Evolutionary conservation across 2,329 filamentous ascomycete species (phyloP), one percentile per base, ranked within the genome.

Genomic region (Talaromyces rugulosus): DNA sequence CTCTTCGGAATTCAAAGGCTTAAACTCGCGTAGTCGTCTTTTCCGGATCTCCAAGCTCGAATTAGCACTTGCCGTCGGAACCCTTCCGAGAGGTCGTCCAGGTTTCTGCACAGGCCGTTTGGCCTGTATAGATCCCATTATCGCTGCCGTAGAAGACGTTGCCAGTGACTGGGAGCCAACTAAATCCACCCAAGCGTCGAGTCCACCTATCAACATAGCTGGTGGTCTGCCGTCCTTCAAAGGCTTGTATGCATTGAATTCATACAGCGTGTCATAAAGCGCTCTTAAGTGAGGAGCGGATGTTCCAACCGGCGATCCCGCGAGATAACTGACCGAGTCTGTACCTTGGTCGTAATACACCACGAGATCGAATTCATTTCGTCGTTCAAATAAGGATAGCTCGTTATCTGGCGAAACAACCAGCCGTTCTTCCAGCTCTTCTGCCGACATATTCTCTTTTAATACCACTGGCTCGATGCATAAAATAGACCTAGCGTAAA

Each of bases 161-260:
- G 81, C 79, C 56, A 90, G 78, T 1, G 89, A 87, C 59, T 87
- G 83, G 12, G 81, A 77, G 2, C 95, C 94, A 69, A 96, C 82
- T n/a, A 95, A 77, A 69, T 95, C 89, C 18, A 87, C 79, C 95
- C 95, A 99, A 4, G 92, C 90, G 67, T 93, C 87, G 11, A 99
- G 75, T 0, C 95, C 95, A 18, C 95, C 95, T 58, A 85, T 80
- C 1, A 99, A 80, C 34, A 99, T 81, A 60, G 92, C 90, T 0
- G 94, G 93, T 3, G 85, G 83, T 30, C 87, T 82, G 62, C 86
- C 79, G 61, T 78, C 77, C 54, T 77, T 89, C 34, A 96, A 77
- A 9, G 89, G 88, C 67, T 89, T 91, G 16, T 88, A 87, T 62
- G 89, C 90, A 67, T 93, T 96, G 75, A 93, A 96, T 62, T 95